Evolutionary conservation across 2,329 filamentous ascomycete genomes (phyloP).

Genomic region (Pseudogymnoascus pannorum): DNA sequence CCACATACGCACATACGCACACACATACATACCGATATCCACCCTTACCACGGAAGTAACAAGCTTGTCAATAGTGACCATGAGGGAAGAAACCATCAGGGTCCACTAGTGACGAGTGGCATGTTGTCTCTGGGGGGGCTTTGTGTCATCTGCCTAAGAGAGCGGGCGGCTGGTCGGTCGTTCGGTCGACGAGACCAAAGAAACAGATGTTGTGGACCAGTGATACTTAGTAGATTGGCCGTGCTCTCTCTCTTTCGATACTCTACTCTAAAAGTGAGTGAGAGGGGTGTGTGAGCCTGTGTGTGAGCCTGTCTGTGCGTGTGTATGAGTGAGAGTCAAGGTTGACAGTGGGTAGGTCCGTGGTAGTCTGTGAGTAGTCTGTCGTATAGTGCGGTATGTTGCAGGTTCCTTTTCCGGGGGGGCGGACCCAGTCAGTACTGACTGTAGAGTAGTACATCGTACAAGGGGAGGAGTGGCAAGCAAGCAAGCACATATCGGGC

Average conservation of each 20-base stretch:
- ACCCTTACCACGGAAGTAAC: not conserved
- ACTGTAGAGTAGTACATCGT: too few species aligned
- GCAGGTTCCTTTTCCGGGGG: not conserved
- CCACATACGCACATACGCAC: not conserved
- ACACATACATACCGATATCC: too few species aligned
- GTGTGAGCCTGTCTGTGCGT: too few species aligned
- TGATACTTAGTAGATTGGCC: constrained; percentile 1
- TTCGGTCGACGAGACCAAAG: not conserved
- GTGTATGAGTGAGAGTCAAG: not conserved
- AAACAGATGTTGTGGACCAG: not conserved
- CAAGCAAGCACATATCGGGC: not conserved
- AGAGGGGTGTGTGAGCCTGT: too few species aligned
- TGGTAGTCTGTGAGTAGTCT: too few species aligned
- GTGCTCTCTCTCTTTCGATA: not conserved
- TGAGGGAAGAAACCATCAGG: not conserved
- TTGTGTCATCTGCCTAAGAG: not conserved
- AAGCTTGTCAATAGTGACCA: constrained; percentile 1
- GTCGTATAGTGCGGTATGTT: not conserved
- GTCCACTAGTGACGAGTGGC: not conserved
- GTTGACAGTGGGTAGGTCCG: not conserved
- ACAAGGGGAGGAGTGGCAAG: not conserved
- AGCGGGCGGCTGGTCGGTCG: not conserved
- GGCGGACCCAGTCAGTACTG: not conserved
- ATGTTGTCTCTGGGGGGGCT: not conserved
- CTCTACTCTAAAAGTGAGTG: too few species aligned